Evolutionary conservation across 331 rosid species (phyloP).

Genomic region (Malus hybrid): DNA sequence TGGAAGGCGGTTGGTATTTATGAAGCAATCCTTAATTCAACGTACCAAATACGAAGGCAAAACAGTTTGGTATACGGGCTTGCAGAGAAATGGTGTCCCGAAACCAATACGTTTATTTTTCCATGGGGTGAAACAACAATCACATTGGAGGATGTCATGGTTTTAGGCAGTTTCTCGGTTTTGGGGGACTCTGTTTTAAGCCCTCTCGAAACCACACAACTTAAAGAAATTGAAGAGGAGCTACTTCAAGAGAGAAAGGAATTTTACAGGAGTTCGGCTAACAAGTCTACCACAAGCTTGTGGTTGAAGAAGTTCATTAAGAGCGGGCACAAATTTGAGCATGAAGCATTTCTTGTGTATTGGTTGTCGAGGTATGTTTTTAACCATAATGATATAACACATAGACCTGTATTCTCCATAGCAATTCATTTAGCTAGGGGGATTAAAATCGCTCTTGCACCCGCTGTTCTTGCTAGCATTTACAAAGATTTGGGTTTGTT

Average conservation of each 20-base stretch:
- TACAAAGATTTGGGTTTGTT: conserved; percentile 17
- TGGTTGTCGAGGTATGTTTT: conserved; percentile 37
- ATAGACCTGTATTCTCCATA: conserved; percentile 5
- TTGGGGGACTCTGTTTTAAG: conserved; percentile 19
- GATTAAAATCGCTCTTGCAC: conserved; percentile 18
- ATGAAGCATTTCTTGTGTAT: conserved; percentile 21
- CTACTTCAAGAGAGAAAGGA: background rate
- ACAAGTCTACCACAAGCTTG: background rate
- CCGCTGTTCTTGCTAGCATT: conserved; percentile 23
- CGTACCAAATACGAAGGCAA: background rate
- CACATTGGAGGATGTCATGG: conserved; percentile 45
- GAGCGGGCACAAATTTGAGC: conserved; percentile 17
- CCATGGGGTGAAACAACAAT: conserved; percentile 54
- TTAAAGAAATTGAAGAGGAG: conserved; percentile 5
- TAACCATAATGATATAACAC: background rate
- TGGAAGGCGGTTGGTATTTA: conserved; percentile 45
- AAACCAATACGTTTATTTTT: conserved; percentile 42
- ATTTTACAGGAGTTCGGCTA: background rate
- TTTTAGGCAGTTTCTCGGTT: conserved; percentile 34
- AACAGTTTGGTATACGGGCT: conserved; percentile 16
- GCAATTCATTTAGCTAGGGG: conserved; percentile 29
- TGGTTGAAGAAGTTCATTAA: conserved; percentile 22
- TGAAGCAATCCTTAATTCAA: conserved; percentile 37
- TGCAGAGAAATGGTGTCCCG: conserved; percentile 27
- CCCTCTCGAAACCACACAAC: background rate